These are phyloP conservation scores for Ceratocystis destructans DNA, from an alignment of 2,329 filamentous ascomycete genomes.

Conservation along the genomic window DNA sequence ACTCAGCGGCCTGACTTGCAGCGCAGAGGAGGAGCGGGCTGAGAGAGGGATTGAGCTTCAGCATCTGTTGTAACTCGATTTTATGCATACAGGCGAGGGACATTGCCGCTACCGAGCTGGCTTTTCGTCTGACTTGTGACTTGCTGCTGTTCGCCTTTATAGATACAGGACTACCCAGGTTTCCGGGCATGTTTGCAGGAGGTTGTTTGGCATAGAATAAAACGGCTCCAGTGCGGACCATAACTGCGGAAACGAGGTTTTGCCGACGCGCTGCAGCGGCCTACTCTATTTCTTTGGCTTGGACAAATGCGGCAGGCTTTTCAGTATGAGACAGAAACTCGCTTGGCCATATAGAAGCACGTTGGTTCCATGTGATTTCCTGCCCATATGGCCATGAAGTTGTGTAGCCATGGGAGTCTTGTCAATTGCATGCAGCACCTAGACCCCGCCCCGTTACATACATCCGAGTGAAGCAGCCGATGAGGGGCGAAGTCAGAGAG, in stretches of 20 bases:
- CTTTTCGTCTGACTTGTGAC: neutral
- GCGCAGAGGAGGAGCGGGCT: neutral
- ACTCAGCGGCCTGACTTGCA: too few species aligned
- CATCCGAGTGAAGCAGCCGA: neutral
- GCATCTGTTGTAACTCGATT: slow-evolving; percentile 7
- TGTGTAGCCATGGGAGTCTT: neutral
- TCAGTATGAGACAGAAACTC: neutral
- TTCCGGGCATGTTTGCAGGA: neutral
- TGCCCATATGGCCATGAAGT: neutral
- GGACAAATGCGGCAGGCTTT: neutral
- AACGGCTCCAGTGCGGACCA: neutral
- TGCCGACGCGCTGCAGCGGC: neutral
- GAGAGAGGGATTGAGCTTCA: neutral
- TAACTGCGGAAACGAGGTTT: neutral
- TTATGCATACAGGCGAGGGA: slow-evolving; percentile 7
- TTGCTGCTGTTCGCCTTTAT: slow-evolving; percentile 5
- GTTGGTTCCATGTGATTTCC: neutral
- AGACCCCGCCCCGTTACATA: neutral
- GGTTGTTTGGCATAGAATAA: slow-evolving; percentile 3
- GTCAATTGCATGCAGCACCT: neutral
- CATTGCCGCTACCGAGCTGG: slow-evolving; percentile 3
- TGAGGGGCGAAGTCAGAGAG: neutral
- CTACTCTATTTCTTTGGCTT: neutral
- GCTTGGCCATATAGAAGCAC: neutral
- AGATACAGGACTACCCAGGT: neutral